Evolutionary conservation across 202 grass and related monocot genomes (phyloP).

Genomic region (Setaria italica): DNA sequence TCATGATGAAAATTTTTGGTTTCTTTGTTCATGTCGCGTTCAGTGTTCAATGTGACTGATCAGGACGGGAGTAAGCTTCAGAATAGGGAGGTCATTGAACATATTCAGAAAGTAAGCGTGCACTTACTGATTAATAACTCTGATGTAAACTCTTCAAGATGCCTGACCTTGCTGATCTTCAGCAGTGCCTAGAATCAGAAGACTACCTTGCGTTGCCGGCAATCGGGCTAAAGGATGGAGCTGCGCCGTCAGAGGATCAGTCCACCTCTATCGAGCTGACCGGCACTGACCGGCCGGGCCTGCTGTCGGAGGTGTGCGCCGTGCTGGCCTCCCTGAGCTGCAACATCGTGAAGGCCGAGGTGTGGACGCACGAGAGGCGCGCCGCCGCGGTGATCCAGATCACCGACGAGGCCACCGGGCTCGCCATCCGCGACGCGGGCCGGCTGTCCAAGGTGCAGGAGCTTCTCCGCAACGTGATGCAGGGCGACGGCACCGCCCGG

Average conservation of each 20-base stretch:
- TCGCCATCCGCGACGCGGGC: slow-evolving; percentile 33
- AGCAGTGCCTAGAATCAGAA: slow-evolving; percentile 67
- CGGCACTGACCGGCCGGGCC: slow-evolving; percentile 67
- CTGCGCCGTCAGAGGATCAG: neutral
- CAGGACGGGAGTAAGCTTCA: slow-evolving; percentile 65
- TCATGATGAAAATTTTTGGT: neutral
- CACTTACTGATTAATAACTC: neutral
- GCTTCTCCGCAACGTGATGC: slow-evolving; percentile 59
- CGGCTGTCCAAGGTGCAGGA: slow-evolving; percentile 56
- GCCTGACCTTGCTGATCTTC: neutral
- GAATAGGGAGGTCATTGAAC: slow-evolving; percentile 57
- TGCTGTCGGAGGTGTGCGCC: slow-evolving; percentile 77
- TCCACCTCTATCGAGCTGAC: slow-evolving; percentile 60
- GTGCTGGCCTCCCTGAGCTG: slow-evolving; percentile 61
- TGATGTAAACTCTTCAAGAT: neutral
- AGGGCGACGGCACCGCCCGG: slow-evolving; percentile 17
- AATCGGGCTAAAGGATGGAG: neutral
- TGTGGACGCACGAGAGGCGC: slow-evolving; percentile 67
- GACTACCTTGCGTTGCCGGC: slow-evolving; percentile 15
- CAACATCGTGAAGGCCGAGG: slow-evolving; percentile 64
- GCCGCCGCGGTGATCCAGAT: slow-evolving; percentile 63
- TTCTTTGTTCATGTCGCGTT: slow-evolving; percentile 33
- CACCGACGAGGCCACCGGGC: slow-evolving; percentile 54
- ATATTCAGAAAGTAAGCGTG: slow-evolving; percentile 61
- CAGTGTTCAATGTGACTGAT: slow-evolving; percentile 90